Evolutionary conservation across 306 rosid species (phyloP).

Genomic region (Lagenaria siceraria): DNA sequence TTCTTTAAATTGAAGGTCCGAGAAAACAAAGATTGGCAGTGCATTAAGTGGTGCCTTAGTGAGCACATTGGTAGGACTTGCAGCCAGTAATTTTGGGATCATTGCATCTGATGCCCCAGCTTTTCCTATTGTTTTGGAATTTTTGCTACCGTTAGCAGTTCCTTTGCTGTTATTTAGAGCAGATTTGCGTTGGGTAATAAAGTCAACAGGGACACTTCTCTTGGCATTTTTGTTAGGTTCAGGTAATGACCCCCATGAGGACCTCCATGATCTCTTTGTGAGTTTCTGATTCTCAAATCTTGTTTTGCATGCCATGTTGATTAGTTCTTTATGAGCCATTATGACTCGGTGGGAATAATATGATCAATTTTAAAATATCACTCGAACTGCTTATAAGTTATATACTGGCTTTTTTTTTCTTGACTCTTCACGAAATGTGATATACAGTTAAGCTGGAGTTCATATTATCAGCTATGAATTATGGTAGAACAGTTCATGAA

Average conservation of each 20-base stretch:
- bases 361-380: background rate
- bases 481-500: background rate
- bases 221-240: conserved; percentile 69
- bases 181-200: conserved; percentile 58
- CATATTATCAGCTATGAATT: too few relatives aligned
- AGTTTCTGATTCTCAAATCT: conserved; percentile 1
- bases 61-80: conserved; percentile 55
- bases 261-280: background rate
- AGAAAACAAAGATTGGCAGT: conserved; percentile 61
- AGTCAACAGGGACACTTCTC: conserved; percentile 60
- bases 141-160: conserved; percentile 50
- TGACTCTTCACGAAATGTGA: background rate
- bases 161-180: conserved; percentile 62
- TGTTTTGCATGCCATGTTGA: background rate
- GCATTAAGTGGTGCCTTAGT: conserved; percentile 58
- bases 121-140: conserved; percentile 37
- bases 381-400: background rate
- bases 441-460: background rate
- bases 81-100: conserved; percentile 55
- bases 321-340: background rate
- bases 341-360: background rate
- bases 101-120: conserved; percentile 40
- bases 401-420: background rate
- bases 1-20: conserved; percentile 29
- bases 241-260: conserved; percentile 19